Evolutionary conservation across 345 rosid species (phyloP).

Genomic region (Gossypium sturtianum): DNA sequence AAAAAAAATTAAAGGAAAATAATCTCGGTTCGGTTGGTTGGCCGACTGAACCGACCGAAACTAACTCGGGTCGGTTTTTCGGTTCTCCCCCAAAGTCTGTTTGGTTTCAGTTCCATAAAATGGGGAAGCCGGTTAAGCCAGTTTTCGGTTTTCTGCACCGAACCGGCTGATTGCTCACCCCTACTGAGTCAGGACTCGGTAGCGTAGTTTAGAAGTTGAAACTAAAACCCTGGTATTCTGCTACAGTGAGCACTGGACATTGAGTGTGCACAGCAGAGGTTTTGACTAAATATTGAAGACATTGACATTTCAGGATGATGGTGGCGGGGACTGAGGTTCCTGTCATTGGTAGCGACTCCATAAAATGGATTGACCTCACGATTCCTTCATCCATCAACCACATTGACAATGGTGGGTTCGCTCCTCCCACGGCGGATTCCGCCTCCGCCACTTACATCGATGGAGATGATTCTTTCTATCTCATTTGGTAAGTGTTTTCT

Average conservation of each 20-base stretch:
- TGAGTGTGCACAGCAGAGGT: not conserved
- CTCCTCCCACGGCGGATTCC: constrained; percentile 42
- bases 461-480: constrained; percentile 38
- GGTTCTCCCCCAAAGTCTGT: too few relatives aligned
- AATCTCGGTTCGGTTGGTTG: too few relatives aligned
- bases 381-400: constrained; percentile 30
- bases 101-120: too few relatives aligned
- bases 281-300: not conserved
- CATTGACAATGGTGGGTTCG: constrained; percentile 10
- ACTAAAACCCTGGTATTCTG: not conserved
- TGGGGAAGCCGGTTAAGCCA: too few relatives aligned
- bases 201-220: not conserved
- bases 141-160: too few relatives aligned
- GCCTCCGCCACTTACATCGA: constrained; percentile 44
- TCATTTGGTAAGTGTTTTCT: constrained; percentile 38
- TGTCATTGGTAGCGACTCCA: constrained; percentile 50
- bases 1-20: too few relatives aligned
- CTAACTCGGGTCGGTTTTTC: too few relatives aligned
- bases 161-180: too few relatives aligned
- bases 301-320: not conserved
- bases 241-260: not conserved
- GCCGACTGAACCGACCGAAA: too few relatives aligned
- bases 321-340: constrained; percentile 73
- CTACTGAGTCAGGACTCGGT: not conserved
- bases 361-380: constrained; percentile 61